Base-by-base conservation (phyloP, 192 early-diverging fungal genomes). In the Endogone sp. region DNA sequence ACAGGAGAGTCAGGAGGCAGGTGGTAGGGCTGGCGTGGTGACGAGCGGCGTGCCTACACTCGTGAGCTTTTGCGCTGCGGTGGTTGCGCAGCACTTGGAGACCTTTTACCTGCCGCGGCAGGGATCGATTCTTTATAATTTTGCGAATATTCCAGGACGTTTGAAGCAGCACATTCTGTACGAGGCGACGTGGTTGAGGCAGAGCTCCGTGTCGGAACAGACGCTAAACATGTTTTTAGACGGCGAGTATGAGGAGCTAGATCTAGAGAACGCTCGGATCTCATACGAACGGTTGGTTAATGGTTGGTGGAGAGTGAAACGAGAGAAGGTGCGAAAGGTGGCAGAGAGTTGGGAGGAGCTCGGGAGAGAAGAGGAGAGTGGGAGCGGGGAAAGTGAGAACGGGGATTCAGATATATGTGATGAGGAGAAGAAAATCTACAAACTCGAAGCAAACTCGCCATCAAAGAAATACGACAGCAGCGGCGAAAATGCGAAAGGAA, bases 361-460 rank as follows among this genome's bases (percentile, higher is more conserved):
- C 4, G 37, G 37, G 37, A n/a, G n/a, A n/a, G 37, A 44, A 13
- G 37, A 44, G 13, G 37, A 44, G 37, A 13, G 37, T 13, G 37
- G 13, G 37, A 13, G 13, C 37, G 37, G 13, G 37, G 37, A 44
- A 54, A 3, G 11, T 2, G 65, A 67, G 55, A 22, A 26, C 2
- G 2, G 22, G 11, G 28, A 57, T 3, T 22, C 37, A 25, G 65
- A 67, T 22, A 44, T 57, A 20, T 44, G 54, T 29, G 54, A 67
- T 3, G 65, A 64, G 27, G 63, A 64, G 27, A 32, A 64, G 29
- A 28, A n/a, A n/a, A n/a, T n/a, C n/a, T n/a, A n/a, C n/a, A n/a
- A n/a, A n/a, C n/a, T n/a, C n/a, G n/a, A n/a, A n/a, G n/a, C n/a
- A n/a, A n/a, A n/a, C n/a, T n/a, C n/a, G n/a, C n/a, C n/a, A n/a